Evolutionary conservation across 768 basidiomycete species (phyloP).

Genomic region (Calocera cornea): DNA sequence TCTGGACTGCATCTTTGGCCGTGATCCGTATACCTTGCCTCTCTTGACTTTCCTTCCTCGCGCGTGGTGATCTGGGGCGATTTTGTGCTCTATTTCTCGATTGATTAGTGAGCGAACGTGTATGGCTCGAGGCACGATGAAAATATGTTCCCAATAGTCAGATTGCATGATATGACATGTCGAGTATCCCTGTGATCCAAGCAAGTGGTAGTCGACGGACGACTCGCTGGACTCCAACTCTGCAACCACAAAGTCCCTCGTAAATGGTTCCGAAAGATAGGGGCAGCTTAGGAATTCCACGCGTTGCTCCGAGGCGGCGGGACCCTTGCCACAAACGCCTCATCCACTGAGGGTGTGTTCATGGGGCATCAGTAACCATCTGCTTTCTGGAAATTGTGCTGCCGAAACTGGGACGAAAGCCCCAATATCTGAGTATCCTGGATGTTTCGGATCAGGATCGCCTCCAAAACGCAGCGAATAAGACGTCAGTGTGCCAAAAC

Average conservation of each 20-base stretch:
- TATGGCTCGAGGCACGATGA: background rate
- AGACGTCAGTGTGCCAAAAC: no score
- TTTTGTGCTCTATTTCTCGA: background rate
- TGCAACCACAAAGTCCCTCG: background rate
- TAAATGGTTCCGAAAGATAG: background rate
- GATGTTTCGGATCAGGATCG: no score
- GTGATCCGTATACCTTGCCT: background rate
- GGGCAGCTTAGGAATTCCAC: background rate
- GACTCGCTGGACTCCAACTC: background rate
- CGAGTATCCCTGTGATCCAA: background rate
- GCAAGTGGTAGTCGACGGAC: background rate
- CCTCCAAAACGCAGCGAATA: no score
- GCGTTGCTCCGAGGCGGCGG: background rate
- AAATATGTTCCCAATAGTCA: slow-evolving; percentile 1
- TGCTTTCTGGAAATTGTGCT: no score
- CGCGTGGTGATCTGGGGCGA: background rate
- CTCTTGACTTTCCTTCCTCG: background rate
- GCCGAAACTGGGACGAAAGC: no score
- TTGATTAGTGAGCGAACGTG: background rate
- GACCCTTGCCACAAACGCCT: no score
- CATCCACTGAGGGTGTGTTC: no score
- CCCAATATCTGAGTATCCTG: no score
- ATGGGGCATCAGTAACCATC: no score
- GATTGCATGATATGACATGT: background rate
- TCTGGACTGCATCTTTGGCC: background rate